Evolutionary conservation across 2,329 filamentous ascomycete species (phyloP), one percentile per base, ranked within the genome.

Genomic region (Clathrospora elynae): DNA sequence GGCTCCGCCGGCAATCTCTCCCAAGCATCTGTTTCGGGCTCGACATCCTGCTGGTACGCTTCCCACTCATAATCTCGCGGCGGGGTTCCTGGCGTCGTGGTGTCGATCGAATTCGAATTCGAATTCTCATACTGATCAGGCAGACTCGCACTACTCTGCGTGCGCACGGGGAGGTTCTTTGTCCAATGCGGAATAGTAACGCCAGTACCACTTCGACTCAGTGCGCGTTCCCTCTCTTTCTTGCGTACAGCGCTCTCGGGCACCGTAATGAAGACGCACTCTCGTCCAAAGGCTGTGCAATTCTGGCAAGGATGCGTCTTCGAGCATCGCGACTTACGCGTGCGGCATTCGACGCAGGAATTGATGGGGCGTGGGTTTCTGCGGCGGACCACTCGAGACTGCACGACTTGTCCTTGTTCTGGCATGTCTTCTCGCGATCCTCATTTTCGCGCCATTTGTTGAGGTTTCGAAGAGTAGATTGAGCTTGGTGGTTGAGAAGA

Each of bases 281-380:
- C 66, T 49, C 67, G 51, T 20, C 67, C 67, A 51, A 69, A 70
- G 13, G 67, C 67, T 6, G 65, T 68, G 57, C 67, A 70, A 42
- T 69, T 70, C 47, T 70, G 66, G 48, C 67, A 69, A 26, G 67
- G 67, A 30, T 69, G 65, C 24, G 67, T 70, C 48, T 70, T 70
- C n/a, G 62, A 67, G 49, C 67, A 70, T 44, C 66, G 59, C 44
- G 61, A 66, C 47, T 70, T 70, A 22, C 67, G 62, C 25, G 66
- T 68, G 42, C 67, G 64, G 47, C 67, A 70, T 46, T 70, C 67
- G 45, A 70, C 63, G 46, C 67, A 70, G 13, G 62, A 67, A 55
- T 70, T 70, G 46, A 70, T 70, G 26, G 67, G 66, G 23, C 67
- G 58, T 55, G 67, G 67, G 52, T 70, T 70, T 51, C 67, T 58